A percentile compares a stretch with the other conserved stretches of the same genome.
Evolutionary conservation across 2,329 filamentous ascomycete genomes (phyloP).

Genomic region (Phyllosticta citrichinensis): DNA sequence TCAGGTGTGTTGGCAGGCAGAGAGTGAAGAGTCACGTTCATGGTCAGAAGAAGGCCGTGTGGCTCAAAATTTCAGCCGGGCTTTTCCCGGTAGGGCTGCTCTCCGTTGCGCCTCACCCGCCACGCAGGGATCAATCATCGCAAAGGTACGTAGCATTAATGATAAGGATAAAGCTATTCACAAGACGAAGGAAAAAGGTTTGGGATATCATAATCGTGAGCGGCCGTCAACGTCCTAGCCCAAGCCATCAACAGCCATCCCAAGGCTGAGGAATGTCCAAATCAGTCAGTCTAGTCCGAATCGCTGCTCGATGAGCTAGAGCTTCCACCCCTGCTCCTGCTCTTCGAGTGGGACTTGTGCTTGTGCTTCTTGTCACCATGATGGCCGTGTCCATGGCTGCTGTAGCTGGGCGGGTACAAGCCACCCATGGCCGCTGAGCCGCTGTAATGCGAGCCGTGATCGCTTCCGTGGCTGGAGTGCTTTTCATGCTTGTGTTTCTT

Average conservation of each 20-base stretch:
- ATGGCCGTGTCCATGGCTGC: constrained; percentile 16
- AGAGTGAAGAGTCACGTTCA: not conserved
- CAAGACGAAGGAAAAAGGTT: not conserved
- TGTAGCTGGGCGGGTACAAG: constrained; percentile 22
- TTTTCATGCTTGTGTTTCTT: constrained; percentile 26
- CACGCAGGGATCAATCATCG: not conserved
- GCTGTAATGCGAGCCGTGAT: constrained; percentile 16
- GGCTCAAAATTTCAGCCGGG: constrained; percentile 3
- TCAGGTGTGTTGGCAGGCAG: not conserved
- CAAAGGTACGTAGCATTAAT: not conserved
- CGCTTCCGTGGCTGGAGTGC: constrained; percentile 14
- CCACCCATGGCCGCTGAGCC: constrained; percentile 26
- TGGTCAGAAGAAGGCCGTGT: not conserved
- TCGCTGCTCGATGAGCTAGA: constrained; percentile 25
- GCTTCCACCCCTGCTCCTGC: constrained; percentile 20
- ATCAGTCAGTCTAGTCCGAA: constrained; percentile 20
- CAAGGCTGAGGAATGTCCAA: not conserved
- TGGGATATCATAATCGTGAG: not conserved
- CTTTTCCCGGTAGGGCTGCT: constrained; percentile 4
- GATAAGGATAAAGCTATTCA: not conserved
- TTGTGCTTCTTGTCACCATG: constrained; percentile 18
- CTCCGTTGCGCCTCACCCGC: not conserved
- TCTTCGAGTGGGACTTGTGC: constrained; percentile 18
- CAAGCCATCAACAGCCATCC: not conserved
- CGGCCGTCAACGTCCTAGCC: not conserved